A percentile compares a stretch with the other conserved stretches of the same genome.
Conservation (phyloP, 2,329 filamentous ascomycete species). For the Pseudogymnoascus sp. region DNA sequence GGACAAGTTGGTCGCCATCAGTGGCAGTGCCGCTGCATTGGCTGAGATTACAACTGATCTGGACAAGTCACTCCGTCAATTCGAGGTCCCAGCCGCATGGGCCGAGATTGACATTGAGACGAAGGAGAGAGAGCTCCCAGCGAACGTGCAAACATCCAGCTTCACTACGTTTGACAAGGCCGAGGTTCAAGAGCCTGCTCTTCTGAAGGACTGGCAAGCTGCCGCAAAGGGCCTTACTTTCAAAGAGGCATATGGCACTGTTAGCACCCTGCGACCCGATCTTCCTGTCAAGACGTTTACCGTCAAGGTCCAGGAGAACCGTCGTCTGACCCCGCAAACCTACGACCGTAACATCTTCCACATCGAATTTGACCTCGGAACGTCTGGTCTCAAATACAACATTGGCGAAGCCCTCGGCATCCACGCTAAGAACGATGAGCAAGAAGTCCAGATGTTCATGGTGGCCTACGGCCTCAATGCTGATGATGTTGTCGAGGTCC, state of each 20-base stretch:
- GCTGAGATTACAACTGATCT: constrained; percentile 59
- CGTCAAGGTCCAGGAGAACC: constrained; percentile 90
- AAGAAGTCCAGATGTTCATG: constrained; percentile 78
- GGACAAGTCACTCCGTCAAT: constrained; percentile 59
- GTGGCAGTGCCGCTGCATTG: constrained; percentile 43
- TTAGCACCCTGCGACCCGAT: constrained; percentile 71
- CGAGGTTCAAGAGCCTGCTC: constrained; percentile 58
- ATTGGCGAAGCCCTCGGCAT: constrained; percentile 96
- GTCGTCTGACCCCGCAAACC: constrained; percentile 74
- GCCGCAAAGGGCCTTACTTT: constrained; percentile 84
- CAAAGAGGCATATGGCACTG: constrained; percentile 85
- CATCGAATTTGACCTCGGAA: constrained; percentile 93
- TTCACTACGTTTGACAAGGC: constrained; percentile 74
- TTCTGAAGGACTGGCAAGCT: constrained; percentile 71
- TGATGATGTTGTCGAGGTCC: constrained; percentile 82
- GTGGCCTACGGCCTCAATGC: constrained; percentile 77
- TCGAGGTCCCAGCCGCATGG: constrained; percentile 78
- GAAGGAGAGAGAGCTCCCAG: constrained; percentile 46
- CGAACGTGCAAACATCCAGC: constrained; percentile 67
- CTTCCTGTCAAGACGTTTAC: constrained; percentile 77
- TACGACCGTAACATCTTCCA: constrained; percentile 99
- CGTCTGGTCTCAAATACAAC: constrained; percentile 87
- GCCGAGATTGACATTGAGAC: constrained; percentile 57
- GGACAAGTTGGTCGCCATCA: constrained; percentile 57
- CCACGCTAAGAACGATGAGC: constrained; percentile 84